Conservation (phyloP, 352 stramenopile species). For the Thalassiosira allenii region DNA sequence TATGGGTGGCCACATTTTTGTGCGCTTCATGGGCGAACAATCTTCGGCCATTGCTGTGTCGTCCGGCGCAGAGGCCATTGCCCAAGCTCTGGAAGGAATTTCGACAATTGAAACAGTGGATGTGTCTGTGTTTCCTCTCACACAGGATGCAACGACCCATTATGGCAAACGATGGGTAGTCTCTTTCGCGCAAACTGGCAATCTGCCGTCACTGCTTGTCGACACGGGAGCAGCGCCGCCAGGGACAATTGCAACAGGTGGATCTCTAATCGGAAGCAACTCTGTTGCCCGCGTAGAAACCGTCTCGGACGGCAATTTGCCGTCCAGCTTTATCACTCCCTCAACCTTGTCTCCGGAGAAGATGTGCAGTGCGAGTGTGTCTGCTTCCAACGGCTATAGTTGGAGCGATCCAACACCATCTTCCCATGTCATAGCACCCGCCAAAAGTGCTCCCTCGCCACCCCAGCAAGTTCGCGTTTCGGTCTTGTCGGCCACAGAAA, state of each 20-base stretch:
- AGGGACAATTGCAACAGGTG: conserved; percentile 65
- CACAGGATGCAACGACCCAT: conserved; percentile 35
- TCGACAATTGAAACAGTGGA: conserved; percentile 74
- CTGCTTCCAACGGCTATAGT: conserved; percentile 89
- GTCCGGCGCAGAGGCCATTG: conserved; percentile 59
- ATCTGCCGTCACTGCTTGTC: conserved; percentile 76
- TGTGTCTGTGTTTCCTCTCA: conserved; percentile 60
- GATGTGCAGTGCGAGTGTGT: conserved; percentile 89
- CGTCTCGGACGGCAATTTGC: conserved; percentile 52
- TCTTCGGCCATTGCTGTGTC: conserved; percentile 68
- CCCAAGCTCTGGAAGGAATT: conserved; percentile 79
- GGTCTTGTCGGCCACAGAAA: conserved; percentile 68
- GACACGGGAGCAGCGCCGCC: conserved; percentile 57
- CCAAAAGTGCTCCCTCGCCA: conserved; percentile 50
- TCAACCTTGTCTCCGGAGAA: conserved; percentile 77
- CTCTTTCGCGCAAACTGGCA: conserved; percentile 75
- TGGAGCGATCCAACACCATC: conserved; percentile 47
- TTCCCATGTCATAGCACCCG: conserved; percentile 47
- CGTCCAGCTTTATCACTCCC: conserved; percentile 58
- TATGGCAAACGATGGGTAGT: conserved; percentile 74
- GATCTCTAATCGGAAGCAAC: conserved; percentile 56
- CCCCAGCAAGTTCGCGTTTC: conserved; percentile 66
- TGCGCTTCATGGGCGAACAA: conserved; percentile 76
- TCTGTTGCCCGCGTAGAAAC: conserved; percentile 61
- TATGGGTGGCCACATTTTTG: conserved; percentile 79